Evolutionary conservation across 31 red algal genomes (phyloP).

Genomic region (Porphyra umbilicalis): DNA sequence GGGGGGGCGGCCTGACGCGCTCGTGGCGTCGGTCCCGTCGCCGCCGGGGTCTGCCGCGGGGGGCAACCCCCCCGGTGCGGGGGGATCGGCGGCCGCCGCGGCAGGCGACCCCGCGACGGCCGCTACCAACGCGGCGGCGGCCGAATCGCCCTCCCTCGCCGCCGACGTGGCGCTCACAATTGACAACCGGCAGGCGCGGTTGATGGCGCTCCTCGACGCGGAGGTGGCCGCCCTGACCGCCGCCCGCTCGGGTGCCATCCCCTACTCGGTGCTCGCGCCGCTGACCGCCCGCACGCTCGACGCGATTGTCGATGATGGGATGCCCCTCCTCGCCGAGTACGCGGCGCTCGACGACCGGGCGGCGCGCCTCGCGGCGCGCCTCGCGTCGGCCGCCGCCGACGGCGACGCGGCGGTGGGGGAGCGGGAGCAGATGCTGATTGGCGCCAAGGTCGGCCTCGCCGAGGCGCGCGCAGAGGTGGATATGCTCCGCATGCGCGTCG

Average conservation of each 20-base stretch:
- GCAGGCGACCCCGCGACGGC: background rate
- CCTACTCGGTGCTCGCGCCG: slow-evolving; percentile 12
- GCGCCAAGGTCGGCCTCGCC: slow-evolving; percentile 30
- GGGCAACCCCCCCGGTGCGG: background rate
- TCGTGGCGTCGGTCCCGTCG: background rate
- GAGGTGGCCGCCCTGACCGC: background rate
- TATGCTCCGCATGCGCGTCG: slow-evolving; percentile 11
- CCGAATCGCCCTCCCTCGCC: background rate
- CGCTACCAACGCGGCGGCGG: background rate
- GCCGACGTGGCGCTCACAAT: background rate
- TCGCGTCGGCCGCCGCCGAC: slow-evolving; percentile 5
- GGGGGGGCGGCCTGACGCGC: background rate
- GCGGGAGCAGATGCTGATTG: slow-evolving; percentile 33
- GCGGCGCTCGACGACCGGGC: slow-evolving; percentile 11
- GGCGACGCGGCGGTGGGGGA: slow-evolving; percentile 10
- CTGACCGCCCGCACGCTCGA: slow-evolving; percentile 28
- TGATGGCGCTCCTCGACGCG: background rate
- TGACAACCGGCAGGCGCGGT: background rate
- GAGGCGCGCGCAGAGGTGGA: slow-evolving; percentile 25
- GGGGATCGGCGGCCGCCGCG: background rate
- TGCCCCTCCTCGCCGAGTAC: slow-evolving; percentile 21
- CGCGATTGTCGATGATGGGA: slow-evolving; percentile 10
- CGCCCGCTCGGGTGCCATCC: background rate
- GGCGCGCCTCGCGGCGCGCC: slow-evolving; percentile 2
- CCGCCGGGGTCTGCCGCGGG: too few relatives aligned